Conservation (phyloP, 306 rosid genomes). For the apple (Malus domestica) region ASM211411v1 NC_041803.1:13464001-13464500, state of each 20-base stretch:
- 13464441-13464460: neutral
- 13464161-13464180: neutral
- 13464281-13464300: neutral
- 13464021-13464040: too few species aligned
- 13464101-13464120: neutral
- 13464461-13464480: too few species aligned
- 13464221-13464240: neutral
- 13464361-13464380: neutral
- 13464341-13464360: neutral
- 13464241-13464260: neutral
- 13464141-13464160: neutral
- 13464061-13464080: neutral
- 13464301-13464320: neutral
- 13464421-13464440: conserved; percentile 37
- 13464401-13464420: conserved; percentile 44
- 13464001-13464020: too few species aligned
- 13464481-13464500: too few species aligned
- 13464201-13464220: conserved; percentile 14
- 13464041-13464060: neutral
- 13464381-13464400: neutral
- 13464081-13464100: too few species aligned
- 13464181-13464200: conserved; percentile 4
- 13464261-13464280: neutral
- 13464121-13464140: neutral
- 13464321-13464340: neutral